phyloP scores from a whole-genome alignment of 305 asterid species.

The Solanum chacoense region DNA sequence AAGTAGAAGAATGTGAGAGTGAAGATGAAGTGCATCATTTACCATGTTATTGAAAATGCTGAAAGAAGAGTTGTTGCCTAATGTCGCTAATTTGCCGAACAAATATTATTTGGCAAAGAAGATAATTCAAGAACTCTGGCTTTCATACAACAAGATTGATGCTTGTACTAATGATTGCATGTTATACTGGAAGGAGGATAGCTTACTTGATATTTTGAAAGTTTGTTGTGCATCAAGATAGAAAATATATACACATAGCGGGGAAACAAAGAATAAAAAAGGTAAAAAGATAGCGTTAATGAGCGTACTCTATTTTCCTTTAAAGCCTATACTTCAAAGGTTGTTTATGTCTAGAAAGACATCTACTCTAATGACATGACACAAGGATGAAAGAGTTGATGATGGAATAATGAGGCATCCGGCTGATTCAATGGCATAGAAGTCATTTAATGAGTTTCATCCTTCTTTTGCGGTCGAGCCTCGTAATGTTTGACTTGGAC shows the following conservation, averaged over 20 bases:
- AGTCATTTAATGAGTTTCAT: not conserved
- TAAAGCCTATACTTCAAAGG: not conserved
- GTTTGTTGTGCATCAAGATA: not conserved
- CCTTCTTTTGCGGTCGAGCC: not conserved
- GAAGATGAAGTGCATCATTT: no score
- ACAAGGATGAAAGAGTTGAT: not conserved
- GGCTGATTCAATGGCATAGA: not conserved
- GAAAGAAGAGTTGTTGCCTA: no score
- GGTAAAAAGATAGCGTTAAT: not conserved
- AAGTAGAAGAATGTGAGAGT: no score
- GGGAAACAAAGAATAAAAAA: not conserved
- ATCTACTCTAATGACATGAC: not conserved
- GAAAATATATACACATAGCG: not conserved
- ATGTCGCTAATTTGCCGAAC: no score
- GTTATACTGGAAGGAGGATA: no score
- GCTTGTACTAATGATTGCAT: no score
- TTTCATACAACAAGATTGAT: no score
- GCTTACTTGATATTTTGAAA: not conserved
- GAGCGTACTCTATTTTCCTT: not conserved
- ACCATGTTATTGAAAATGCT: no score
- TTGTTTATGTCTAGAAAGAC: not conserved
- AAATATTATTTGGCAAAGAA: no score
- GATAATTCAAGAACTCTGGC: no score
- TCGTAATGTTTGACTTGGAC: not conserved
- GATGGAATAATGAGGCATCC: not conserved